Base-by-base conservation (phyloP, 768 basidiomycete genomes). In the Russula ochroleuca region DNA sequence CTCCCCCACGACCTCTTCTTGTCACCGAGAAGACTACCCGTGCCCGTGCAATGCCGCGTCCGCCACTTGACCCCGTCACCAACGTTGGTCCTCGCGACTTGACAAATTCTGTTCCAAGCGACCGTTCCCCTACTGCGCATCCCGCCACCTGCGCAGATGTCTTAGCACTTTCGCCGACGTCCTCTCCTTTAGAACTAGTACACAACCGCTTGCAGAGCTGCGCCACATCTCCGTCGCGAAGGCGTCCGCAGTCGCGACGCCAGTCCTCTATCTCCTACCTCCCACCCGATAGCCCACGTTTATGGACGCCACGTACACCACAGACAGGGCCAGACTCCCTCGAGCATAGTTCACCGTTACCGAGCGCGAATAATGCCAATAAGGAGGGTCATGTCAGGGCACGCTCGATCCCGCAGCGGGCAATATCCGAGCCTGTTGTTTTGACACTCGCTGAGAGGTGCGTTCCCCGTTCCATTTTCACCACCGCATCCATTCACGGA, bases 371-470 rank as follows among this genome's bases (percentile, higher is more conserved):
- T 37, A 33, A 5, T 23, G 33, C 21, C 21, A 58, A 65, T 11
- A 63, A 53, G 35, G 56, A 37, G 19, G 38, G 38, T 37, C 64
- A 43, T 51, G 52, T 71, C 51, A 74, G 75, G 65, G 62, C 72
- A 9, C 70, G 72, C 38, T 68, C 68, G 28, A 68, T 68, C 17
- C 19, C n/a, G 28, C 58, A 58, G 23, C 65, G 49, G 38, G 40
- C 55, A 19, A 37, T 25, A 17, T 73, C 73, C 35, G 69, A 70
- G 38, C 71, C 77, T 48, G 75, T 76, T n/a, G 85, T 84, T 17
- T 69, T 82, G 59, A 92, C 90, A 0, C 72, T 91, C 59, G 81
- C 83, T 54, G 90, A 92, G 75, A 87, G 84, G 88, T 91, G 70
- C 63, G 84, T 79, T 5, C 37, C 9, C 23, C 37, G 61, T 47